Evolutionary conservation across 2,329 filamentous ascomycete species (phyloP), one percentile per base, ranked within the genome.

Genomic region (Aspergillus brunneoviolaceus): DNA sequence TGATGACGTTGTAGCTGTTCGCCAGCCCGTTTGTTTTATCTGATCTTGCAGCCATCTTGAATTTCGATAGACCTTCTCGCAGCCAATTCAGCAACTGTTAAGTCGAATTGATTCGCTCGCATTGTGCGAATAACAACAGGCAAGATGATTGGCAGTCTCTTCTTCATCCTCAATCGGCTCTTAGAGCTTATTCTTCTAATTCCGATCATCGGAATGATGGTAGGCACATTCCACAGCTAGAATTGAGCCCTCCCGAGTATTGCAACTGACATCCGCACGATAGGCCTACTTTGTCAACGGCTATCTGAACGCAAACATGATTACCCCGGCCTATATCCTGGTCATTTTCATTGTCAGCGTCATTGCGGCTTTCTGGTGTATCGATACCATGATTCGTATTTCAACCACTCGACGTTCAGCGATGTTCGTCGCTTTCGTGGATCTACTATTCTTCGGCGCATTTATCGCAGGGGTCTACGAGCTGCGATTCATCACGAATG

Each of bases 311-410:
- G 78, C 77, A 67, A 85, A 85, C 74, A 73, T 79, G 60, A 81
- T 88, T 62, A 88, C 85, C 5, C 86, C 86, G 21, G 73, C 76
- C 60, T 86, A 82, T 70, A 83, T 88, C 70, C 80, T 88, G 49
- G 81, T 87, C 49, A 81, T 88, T 55, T 89, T 89, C 80, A 88
- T 89, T 63, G 83, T 86, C 66, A 84, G 83, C 45, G 83, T 86
- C 6, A 79, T 89, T 45, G 86, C 82, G 51, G 77, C 82, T 60
- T 85, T 84, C 62, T 89, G 86, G 86, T 80, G 81, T 42, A 67
- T 87, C 58, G 84, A 84, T 63, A 89, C 86, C 2, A 73, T 87
- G 21, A 79, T 89, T 73, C 81, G 84, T 58, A 85, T 86, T 70
- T 76, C 81, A 19, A 83, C 83, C 62, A 85, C 85, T 51, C 80